phyloP scores from a whole-genome alignment of 2,329 filamentous ascomycete species.

The Pseudogymnoascus sp. region DNA sequence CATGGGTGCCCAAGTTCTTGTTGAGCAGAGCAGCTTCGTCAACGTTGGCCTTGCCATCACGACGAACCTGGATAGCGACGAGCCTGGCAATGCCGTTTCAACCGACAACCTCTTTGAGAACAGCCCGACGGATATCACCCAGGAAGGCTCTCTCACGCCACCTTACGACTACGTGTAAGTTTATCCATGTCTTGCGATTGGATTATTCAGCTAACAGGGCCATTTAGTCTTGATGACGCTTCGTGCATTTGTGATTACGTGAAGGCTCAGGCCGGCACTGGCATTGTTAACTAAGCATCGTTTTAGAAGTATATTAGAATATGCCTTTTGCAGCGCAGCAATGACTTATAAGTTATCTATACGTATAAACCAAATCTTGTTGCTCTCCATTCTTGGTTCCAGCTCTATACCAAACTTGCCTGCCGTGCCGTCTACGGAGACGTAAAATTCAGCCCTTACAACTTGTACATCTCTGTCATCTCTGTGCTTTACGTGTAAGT shows the following conservation, averaged over 20 bases:
- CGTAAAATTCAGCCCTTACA: constrained; percentile 24
- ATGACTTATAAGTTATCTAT: not conserved
- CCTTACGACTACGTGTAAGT: constrained; percentile 19
- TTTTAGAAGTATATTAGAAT: not conserved
- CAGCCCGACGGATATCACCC: constrained; percentile 19
- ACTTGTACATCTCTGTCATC: constrained; percentile 17
- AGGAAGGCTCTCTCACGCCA: constrained; percentile 16
- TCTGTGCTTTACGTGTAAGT: constrained; percentile 16
- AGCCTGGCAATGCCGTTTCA: not conserved
- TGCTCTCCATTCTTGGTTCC: constrained; percentile 23
- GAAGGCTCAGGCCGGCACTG: not conserved
- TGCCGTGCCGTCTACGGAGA: constrained; percentile 22
- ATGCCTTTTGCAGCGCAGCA: not conserved
- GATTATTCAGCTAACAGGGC: not conserved
- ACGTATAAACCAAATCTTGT: constrained; percentile 7
- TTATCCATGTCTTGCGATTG: not conserved
- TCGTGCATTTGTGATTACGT: not conserved
- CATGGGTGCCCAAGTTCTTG: constrained; percentile 49
- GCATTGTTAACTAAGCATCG: not conserved
- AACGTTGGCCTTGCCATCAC: not conserved
- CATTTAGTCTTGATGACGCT: not conserved
- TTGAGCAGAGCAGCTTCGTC: constrained; percentile 34
- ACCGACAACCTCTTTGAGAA: constrained; percentile 12
- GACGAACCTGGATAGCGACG: not conserved
- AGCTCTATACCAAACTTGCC: constrained; percentile 21